Base-by-base conservation (phyloP, 2,329 filamentous ascomycete species). In the Domatiomyces catenatus region DNA sequence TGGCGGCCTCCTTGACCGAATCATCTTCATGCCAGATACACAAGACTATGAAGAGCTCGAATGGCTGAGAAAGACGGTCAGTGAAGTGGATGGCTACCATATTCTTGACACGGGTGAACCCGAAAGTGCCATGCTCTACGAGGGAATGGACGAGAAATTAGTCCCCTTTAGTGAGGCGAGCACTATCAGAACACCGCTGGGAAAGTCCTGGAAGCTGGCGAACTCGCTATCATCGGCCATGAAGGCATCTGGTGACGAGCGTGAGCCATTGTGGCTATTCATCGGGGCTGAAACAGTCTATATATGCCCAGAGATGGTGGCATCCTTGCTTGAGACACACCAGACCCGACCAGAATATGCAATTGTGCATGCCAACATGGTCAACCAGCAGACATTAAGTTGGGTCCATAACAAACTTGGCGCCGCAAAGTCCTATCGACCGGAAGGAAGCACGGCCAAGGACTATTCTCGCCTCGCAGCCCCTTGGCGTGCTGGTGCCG, bases 341-440 rank as follows among this genome's bases (percentile, higher is more conserved):
- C 60, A 74, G 45, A 66, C 71, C 3, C 67, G 76, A 22, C 72
- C 74, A 10, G 68, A 75, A 43, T 68, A 69, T 20, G 71, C 69
- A 54, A 64, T 72, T 46, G 70, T 79, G 10, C 75, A 73, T 1
- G 74, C 74, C 46, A 77, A 79, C 54, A 67, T 79, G 19, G 64
- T 78, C 53, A 79, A 79, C 53, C 72, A 75, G 48, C 74, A 73
- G 17, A 67, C 73, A 7, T 69, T 76, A 17, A 68, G 69, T 44
- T 71, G 72, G 63, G 64, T 78, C 19, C 76, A 79, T 55, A 72
- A 70, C 58, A 75, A 75, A 50, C 64, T 74, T 4, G 73, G 71
- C 6, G 70, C 71, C n/a, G 67, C 76, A 19, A 65, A 71, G 46
- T 71, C 75, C 2, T 78, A 76, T 59, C 66, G 75, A 19, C 74